A percentile compares a stretch with the other conserved stretches of the same genome.
These are phyloP conservation scores for Exophiala mesophila DNA, from an alignment of 2,329 filamentous ascomycete genomes.

Conservation along the genomic window DNA sequence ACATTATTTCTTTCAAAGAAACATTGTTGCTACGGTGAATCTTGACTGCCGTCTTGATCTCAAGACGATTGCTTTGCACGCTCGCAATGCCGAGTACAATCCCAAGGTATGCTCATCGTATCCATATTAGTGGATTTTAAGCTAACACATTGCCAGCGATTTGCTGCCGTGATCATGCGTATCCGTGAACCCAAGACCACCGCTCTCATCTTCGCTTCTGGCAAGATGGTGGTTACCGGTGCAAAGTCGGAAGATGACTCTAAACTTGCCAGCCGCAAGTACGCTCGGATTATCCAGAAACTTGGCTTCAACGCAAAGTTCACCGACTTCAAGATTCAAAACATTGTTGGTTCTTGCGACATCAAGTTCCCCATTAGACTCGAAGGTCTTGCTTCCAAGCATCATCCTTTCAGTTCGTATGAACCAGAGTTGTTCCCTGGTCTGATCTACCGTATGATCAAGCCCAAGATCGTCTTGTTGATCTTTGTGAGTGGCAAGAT, in stretches of 20 bases:
- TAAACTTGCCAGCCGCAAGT: constrained; percentile 94
- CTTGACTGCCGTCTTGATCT: constrained; percentile 94
- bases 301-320: constrained; percentile 99
- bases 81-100: constrained; percentile 97
- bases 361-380: constrained; percentile 99
- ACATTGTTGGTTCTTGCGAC: constrained; percentile 97
- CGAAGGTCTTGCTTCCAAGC: constrained; percentile 89
- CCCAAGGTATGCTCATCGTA: constrained; percentile 75
- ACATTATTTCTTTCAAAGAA: constrained; percentile 59
- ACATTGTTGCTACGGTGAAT: constrained; percentile 98
- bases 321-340: constrained; percentile 99
- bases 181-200: constrained; percentile 99
- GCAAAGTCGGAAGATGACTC: constrained; percentile 97
- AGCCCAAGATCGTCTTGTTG: constrained; percentile 95
- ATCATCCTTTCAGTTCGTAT: constrained; percentile 99
- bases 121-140: too few relatives aligned
- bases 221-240: constrained; percentile 99
- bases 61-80: constrained; percentile 97
- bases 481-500: constrained; percentile 99
- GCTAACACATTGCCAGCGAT: constrained; percentile 66
- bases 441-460: constrained; percentile 99
- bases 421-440: constrained; percentile 98
- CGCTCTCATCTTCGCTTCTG: constrained; percentile 92
- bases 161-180: constrained; percentile 98
- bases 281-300: constrained; percentile 98